Evolutionary conservation across 257 asterid species (phyloP).

Genomic region (Paulownia fortunei): DNA sequence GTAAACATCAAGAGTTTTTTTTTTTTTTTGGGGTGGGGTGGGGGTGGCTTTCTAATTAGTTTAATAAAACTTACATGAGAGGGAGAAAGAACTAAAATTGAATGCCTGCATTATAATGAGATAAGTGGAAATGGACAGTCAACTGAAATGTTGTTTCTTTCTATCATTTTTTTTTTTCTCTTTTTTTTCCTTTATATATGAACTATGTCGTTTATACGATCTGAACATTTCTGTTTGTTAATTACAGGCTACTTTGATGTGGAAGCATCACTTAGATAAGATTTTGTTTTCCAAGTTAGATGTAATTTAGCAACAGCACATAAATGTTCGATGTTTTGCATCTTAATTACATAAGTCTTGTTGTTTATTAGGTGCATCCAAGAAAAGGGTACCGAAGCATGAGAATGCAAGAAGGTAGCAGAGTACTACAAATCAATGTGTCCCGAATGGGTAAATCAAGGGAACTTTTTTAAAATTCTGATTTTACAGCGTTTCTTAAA

Average conservation of each 20-base stretch:
- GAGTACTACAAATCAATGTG: slow-evolving; percentile 42
- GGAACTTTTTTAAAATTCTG: background rate
- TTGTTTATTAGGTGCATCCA: slow-evolving; percentile 39
- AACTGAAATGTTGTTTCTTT: too few species aligned
- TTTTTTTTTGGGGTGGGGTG: too few species aligned
- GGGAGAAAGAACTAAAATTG: background rate
- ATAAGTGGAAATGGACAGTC: background rate
- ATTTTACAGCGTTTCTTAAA: background rate
- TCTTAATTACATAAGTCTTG: background rate
- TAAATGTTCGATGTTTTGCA: background rate
- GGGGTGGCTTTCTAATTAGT: background rate
- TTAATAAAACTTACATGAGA: background rate
- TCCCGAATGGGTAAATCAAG: slow-evolving; percentile 35
- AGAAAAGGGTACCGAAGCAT: slow-evolving; percentile 42
- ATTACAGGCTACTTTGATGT: background rate
- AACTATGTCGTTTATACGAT: too few species aligned
- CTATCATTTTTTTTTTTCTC: background rate
- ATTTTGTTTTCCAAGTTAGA: background rate
- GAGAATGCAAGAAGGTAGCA: slow-evolving; percentile 47
- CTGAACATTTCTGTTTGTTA: background rate
- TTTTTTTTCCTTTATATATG: too few species aligned
- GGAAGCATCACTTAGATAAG: background rate
- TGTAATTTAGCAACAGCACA: too few species aligned
- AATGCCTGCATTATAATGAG: background rate
- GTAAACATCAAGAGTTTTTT: too few species aligned